Conservation (phyloP, 2,329 filamentous ascomycete genomes). For the Penicillium sp. region DNA sequence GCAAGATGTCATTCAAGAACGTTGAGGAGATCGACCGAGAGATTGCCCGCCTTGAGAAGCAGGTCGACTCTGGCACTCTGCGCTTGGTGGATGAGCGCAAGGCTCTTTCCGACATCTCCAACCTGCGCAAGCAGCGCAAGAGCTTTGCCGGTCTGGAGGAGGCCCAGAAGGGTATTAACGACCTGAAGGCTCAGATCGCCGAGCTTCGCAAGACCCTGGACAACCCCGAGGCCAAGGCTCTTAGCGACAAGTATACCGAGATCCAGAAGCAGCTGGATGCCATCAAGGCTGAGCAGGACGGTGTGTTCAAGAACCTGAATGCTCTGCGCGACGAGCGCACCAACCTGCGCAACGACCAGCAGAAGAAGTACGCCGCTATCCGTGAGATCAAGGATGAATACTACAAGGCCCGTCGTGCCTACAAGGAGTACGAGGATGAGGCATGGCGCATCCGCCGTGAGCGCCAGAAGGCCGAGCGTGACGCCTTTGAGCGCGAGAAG, state of each 20-base stretch:
- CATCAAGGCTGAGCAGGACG: conserved; percentile 89
- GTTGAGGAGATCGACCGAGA: conserved; percentile 80
- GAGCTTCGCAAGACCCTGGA: conserved; percentile 84
- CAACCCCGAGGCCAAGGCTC: conserved; percentile 81
- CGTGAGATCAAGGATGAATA: conserved; percentile 87
- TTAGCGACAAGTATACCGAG: conserved; percentile 78
- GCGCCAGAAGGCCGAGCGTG: conserved; percentile 74
- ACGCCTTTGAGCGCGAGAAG: conserved; percentile 47
- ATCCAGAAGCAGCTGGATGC: conserved; percentile 82
- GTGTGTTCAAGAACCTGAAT: conserved; percentile 82
- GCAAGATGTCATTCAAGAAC: conserved; percentile 78
- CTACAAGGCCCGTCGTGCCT: conserved; percentile 76
- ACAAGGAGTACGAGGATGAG: conserved; percentile 75
- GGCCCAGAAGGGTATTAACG: conserved; percentile 81
- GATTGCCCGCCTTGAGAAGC: conserved; percentile 72
- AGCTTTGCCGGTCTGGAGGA: conserved; percentile 80
- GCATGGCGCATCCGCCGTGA: conserved; percentile 70
- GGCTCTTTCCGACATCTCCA: conserved; percentile 74
- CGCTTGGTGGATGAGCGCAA: conserved; percentile 98
- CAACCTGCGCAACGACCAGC: conserved; percentile 77
- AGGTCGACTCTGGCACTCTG: conserved; percentile 85
- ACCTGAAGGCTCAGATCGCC: conserved; percentile 79
- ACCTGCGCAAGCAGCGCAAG: conserved; percentile 83
- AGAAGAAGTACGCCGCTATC: conserved; percentile 75
- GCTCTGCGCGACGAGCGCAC: conserved; percentile 77